Conservation (phyloP, 1,284 basidiomycete genomes). For the Boletus mariae region DNA sequence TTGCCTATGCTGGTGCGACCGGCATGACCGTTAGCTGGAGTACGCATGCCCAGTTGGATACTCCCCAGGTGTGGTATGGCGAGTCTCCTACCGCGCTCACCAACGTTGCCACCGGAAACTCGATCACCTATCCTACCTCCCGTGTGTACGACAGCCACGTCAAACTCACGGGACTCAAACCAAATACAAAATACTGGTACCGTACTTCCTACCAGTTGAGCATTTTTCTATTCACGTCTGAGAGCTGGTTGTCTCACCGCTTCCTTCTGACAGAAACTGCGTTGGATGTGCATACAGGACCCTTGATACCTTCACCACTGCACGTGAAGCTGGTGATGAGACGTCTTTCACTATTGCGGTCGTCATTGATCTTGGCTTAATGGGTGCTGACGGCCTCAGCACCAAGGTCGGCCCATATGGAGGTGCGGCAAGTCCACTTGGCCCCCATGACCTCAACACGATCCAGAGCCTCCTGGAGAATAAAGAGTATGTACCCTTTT, state of each 20-base stretch:
- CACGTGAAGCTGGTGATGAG: constrained; percentile 19
- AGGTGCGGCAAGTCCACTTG: constrained; percentile 20
- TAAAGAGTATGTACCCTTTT: constrained; percentile 19
- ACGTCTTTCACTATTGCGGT: constrained; percentile 22
- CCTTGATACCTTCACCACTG: constrained; percentile 25
- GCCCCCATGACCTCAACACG: constrained; percentile 27
- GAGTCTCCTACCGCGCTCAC: constrained; percentile 16
- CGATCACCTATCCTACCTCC: constrained; percentile 23
- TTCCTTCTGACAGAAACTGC: constrained; percentile 20
- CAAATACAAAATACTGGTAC: constrained; percentile 29
- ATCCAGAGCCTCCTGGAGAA: constrained; percentile 31
- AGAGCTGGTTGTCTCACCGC: not conserved
- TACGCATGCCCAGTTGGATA: constrained; percentile 17
- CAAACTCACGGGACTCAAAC: constrained; percentile 23
- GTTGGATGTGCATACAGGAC: constrained; percentile 26
- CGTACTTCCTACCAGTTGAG: constrained; percentile 27
- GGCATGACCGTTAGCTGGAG: constrained; percentile 31
- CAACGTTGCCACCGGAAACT: constrained; percentile 18
- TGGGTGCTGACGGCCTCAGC: constrained; percentile 28
- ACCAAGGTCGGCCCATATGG: constrained; percentile 28
- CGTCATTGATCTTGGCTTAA: constrained; percentile 29
- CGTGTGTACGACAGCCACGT: constrained; percentile 31
- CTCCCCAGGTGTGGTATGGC: constrained; percentile 29
- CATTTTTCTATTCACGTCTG: not conserved
- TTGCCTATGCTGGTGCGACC: constrained; percentile 23